Evolutionary conservation across 192 early-diverging fungal genomes (phyloP).

Genomic region (Backusella circina): DNA sequence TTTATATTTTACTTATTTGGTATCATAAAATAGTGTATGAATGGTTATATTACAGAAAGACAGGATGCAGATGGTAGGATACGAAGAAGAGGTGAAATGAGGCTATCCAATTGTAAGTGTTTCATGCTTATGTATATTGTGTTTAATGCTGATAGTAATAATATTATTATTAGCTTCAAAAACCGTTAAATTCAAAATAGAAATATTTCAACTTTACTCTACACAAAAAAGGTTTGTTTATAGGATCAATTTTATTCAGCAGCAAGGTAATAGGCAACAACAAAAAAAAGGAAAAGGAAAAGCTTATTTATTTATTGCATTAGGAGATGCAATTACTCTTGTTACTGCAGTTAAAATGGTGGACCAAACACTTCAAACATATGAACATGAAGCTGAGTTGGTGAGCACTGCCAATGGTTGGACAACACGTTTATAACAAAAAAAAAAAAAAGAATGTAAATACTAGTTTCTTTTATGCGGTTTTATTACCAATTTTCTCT

Average conservation of each 20-base stretch:
- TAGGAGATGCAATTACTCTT: constrained; percentile 21
- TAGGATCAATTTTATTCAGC: constrained; percentile 24
- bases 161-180: constrained; percentile 9
- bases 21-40: constrained; percentile 10
- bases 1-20: background rate
- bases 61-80: constrained; percentile 18
- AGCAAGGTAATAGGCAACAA: constrained; percentile 22
- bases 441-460: background rate
- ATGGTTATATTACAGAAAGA: constrained; percentile 18
- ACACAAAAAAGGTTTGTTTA: constrained; percentile 1
- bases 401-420: constrained; percentile 23
- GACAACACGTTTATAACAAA: constrained; percentile 2
- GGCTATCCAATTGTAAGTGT: background rate
- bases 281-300: background rate
- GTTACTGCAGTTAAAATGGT: constrained; percentile 16
- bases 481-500: background rate
- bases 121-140: background rate
- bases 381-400: constrained; percentile 26
- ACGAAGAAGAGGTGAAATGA: constrained; percentile 26
- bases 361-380: constrained; percentile 10
- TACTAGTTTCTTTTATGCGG: background rate
- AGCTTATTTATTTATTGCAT: background rate
- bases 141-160: background rate
- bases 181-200: constrained; percentile 14
- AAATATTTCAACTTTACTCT: constrained; percentile 7